A percentile compares a stretch with the other conserved stretches of the same genome.
phyloP scores from a whole-genome alignment of 306 rosid species.

The peach (Prunus persica) region DNA sequence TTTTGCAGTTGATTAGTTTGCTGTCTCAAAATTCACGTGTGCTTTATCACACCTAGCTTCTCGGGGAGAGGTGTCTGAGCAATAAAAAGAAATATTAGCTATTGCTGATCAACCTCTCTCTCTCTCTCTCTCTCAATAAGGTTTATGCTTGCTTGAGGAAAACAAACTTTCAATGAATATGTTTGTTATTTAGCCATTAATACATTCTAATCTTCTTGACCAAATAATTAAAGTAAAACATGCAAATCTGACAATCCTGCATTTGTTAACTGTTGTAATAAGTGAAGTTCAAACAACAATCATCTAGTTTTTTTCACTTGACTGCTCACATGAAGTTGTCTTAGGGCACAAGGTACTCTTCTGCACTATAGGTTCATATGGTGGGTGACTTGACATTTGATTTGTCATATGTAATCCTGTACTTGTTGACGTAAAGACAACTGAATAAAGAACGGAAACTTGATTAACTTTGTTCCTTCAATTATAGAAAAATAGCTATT shows the following conservation, averaged over 20 bases:
- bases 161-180: not conserved
- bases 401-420: not conserved
- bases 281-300: not conserved
- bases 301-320: not conserved
- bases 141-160: not conserved
- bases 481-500: not conserved
- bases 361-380: not conserved
- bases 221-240: not conserved
- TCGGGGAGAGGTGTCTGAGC: not conserved
- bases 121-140: not conserved
- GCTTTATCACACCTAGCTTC: not conserved
- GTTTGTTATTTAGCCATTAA: not conserved
- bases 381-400: not conserved
- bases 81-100: not conserved
- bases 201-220: not conserved
- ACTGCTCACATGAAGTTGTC: not conserved
- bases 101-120: not conserved
- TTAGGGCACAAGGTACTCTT: not conserved
- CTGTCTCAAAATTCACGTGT: not conserved
- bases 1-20: not conserved
- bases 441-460: not conserved
- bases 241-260: not conserved
- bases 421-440: not conserved
- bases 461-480: not conserved
- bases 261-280: not conserved